Evolutionary conservation across 1,139 yeast species (phyloP).

Genomic region (Suhomyces taliae): DNA sequence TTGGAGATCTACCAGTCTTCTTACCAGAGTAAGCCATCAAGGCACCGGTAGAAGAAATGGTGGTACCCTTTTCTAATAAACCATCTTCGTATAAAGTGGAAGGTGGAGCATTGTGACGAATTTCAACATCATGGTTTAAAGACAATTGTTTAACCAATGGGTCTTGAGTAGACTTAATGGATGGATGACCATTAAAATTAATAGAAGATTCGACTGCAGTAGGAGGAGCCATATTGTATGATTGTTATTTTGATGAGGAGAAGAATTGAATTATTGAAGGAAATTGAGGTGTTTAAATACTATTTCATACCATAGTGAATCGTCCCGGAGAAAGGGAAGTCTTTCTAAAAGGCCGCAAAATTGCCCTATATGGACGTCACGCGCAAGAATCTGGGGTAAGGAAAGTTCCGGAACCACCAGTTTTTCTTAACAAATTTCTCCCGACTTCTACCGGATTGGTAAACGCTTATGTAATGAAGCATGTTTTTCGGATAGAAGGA

Average conservation of each 20-base stretch:
- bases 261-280: conserved; percentile 1
- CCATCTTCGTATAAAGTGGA: conserved; percentile 96
- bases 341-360: conserved; percentile 2
- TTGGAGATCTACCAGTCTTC: conserved; percentile 98
- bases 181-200: conserved; percentile 45
- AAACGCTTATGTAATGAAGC: conserved; percentile 5
- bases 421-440: neutral
- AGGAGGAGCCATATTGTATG: conserved; percentile 44
- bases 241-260: conserved; percentile 6
- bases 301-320: neutral
- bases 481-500: conserved; percentile 7
- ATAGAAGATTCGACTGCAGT: conserved; percentile 49
- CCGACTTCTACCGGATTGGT: conserved; percentile 11
- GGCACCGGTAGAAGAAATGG: conserved; percentile 92
- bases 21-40: conserved; percentile 93
- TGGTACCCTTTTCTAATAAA: conserved; percentile 84
- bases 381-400: conserved; percentile 20
- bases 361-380: conserved; percentile 6
- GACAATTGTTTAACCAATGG: conserved; percentile 47
- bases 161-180: conserved; percentile 43
- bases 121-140: conserved; percentile 48
- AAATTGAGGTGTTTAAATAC: conserved; percentile 16
- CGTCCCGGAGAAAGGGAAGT: conserved; percentile 22
- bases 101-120: conserved; percentile 89
- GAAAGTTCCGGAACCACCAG: conserved; percentile 15